Base-by-base conservation (phyloP, 805 yeast species). In the Candida sanyiensis region DNA sequence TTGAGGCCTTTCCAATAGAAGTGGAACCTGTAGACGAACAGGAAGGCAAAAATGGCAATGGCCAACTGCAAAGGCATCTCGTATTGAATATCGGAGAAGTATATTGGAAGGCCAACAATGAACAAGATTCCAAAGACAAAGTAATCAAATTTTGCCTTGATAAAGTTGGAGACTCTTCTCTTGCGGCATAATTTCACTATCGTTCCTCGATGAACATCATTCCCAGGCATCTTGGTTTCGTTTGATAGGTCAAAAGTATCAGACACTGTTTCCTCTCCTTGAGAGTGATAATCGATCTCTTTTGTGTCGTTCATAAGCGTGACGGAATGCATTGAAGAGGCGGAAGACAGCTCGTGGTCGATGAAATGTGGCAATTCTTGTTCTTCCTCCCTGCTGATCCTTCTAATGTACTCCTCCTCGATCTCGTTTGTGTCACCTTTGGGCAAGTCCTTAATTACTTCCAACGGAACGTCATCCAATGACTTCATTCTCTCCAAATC, bases 21-120 rank as follows among this genome's bases (percentile, higher is more conserved):
- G 80, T 27, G 69, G 58, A 1, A 47, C 26, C 57, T 56, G 26
- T 73, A 51, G 25, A 80, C 74, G 9, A 64, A 46, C 43, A 72
- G 68, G 56, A 79, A 83, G 17, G 77, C 62, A 28, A 77, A 47
- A 4, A 83, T 72, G 1, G 83, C 75, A 25, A 80, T 61, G 16
- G 78, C 70, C 37, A 82, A 57, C 39, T 84, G 88, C 41, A 78
- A 71, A 8, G 80, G 77, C 56, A 83, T 61, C 42, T 75, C 71
- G 36, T 77, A 72, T 42, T 74, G 73, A 13, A 75, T 56, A 8
- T 20, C 15, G 6, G 72, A 59, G 51, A 72, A 80, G 57, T 80
- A 82, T 21, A 80, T 63, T 2, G 84, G 81, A 9, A 80, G 42
- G 1, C 88, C 80, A 3, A 63, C 67, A 7, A 78, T 49, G 41